Evolutionary conservation across 2,329 filamentous ascomycete species (phyloP), one percentile per base, ranked within the genome.

Genomic region (Coniella vitis): DNA sequence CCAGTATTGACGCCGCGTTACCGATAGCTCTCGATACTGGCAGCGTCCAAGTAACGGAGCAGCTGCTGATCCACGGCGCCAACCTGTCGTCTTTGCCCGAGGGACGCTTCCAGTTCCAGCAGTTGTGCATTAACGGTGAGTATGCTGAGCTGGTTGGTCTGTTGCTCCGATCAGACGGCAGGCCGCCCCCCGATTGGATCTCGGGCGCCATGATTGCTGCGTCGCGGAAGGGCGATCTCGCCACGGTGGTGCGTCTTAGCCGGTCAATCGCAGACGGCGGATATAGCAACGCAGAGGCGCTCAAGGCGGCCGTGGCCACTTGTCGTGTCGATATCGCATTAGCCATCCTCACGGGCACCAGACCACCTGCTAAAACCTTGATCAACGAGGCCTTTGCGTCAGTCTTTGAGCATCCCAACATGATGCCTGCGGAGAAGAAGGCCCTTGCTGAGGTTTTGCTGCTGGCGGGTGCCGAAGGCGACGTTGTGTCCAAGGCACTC

Each of bases 391-490:
- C 76, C 10, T 77, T 83, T 36, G 63, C 65, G 2, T 59, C 68
- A 4, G 62, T 81, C 1, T 69, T 76, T 50, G 59, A 67, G 1
- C 70, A 74, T 42, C 58, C 69, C 2, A 69, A 70, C 2, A 66
- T 78, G 16, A 68, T 67, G 5, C 70, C 73, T 0, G 68, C 70
- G 25, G 70, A 73, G 29, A 79, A 76, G 56, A 61, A 76, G 37
- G 68, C 69, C 2, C 64, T 83, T 53, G 67, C 74, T 0, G 78
- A 83, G 57, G 63, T 79, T 3, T 58, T 84, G 1, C 66, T 84
- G 2, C 81, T 78, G 46, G 78, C 75, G 1, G 79, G 79, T 0
- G 78, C 78, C 1, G 65, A 68, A 12, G 79, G 79, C 2, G 71
- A 76, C 13, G 63, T 68, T 1, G 62, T 78, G 1, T 69, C 75